These are phyloP conservation scores for Hippophae tibetana DNA, from an alignment of 306 rosid species.

Conservation along the genomic window DNA sequence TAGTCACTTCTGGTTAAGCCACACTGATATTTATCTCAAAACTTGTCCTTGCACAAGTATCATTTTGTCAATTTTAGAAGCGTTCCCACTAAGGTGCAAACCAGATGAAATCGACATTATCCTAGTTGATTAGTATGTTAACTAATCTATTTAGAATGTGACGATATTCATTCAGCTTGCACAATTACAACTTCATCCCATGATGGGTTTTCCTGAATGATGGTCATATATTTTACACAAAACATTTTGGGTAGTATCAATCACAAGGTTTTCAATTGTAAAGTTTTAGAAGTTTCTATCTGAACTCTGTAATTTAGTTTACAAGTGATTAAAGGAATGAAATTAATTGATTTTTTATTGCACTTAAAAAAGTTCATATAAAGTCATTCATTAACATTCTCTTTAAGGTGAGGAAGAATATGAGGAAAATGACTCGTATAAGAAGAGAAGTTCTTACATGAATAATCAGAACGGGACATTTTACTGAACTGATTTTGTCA, in stretches of 20 bases:
- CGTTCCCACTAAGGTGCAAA: no score
- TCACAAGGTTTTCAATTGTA: neutral
- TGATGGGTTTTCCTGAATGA: neutral
- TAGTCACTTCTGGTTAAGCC: no score
- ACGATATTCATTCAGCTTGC: neutral
- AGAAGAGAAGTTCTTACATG: constrained; percentile 39
- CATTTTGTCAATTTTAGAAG: no score
- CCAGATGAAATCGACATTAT: no score
- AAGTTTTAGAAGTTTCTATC: neutral
- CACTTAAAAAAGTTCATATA: no score
- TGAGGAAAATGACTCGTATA: neutral
- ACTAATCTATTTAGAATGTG: neutral
- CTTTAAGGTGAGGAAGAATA: neutral
- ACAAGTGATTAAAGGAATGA: neutral
- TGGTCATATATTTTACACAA: neutral
- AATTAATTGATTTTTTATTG: no score
- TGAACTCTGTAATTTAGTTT: neutral
- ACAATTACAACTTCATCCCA: neutral
- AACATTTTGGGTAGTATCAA: no score
- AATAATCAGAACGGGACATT: constrained; percentile 73
- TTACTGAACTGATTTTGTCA: constrained; percentile 66
- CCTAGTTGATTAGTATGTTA: no score
- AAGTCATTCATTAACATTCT: no score
- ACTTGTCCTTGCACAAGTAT: no score
- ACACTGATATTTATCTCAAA: no score